Conservation (phyloP, 345 rosid genomes). For the Murraya koenigii region DNA sequence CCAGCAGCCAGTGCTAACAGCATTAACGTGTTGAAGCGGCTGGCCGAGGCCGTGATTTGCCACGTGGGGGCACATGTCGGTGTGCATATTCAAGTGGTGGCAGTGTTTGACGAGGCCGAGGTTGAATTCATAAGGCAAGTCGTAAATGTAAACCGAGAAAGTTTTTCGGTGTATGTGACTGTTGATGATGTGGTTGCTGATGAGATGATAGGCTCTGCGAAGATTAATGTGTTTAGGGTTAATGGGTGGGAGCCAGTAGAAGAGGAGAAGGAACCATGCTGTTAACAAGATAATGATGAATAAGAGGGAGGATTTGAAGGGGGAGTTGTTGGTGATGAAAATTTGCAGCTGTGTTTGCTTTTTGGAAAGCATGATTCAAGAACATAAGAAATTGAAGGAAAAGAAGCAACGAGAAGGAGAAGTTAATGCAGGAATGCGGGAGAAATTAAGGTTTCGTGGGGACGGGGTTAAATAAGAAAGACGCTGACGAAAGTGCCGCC, state of each 20-base stretch:
- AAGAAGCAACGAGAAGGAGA: not conserved
- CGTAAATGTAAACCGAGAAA: conserved; percentile 36
- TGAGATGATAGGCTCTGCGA: not conserved
- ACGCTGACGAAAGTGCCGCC: too few relatives aligned
- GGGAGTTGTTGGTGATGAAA: not conserved
- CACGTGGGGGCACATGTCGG: conserved; percentile 59
- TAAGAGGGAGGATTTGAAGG: conserved; percentile 10
- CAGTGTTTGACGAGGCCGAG: conserved; percentile 40
- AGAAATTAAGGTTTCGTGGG: not conserved
- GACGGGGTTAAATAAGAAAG: too few relatives aligned
- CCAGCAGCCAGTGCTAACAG: conserved; percentile 24
- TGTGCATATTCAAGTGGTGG: conserved; percentile 39
- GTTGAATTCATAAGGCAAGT: conserved; percentile 50
- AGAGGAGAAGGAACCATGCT: conserved; percentile 16
- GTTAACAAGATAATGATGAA: conserved; percentile 9
- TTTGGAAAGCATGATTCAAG: not conserved
- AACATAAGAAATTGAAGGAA: not conserved
- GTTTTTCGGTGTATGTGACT: not conserved
- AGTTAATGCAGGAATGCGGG: not conserved
- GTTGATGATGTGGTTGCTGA: not conserved
- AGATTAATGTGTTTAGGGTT: not conserved
- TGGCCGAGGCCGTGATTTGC: conserved; percentile 52
- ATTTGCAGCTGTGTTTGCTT: not conserved
- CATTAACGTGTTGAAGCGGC: conserved; percentile 17
- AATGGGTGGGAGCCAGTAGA: conserved; percentile 13